Base-by-base conservation (phyloP, 2,329 filamentous ascomycete species). In the Graphiopsis chlorocephala region DNA sequence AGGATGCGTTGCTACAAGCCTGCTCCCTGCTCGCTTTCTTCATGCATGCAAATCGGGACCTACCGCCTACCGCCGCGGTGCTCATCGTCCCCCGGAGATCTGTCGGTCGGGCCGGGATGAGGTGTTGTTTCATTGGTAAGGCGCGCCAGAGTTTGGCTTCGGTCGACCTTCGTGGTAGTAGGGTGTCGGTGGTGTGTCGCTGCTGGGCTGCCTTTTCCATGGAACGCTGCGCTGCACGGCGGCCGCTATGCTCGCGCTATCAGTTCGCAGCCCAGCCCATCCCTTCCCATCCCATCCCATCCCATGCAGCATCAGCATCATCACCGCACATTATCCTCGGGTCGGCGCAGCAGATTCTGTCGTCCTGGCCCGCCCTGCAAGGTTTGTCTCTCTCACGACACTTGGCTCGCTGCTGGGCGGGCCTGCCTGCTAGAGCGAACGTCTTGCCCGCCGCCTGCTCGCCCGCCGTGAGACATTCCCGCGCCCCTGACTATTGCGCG, bases 391-490 rank as follows among this genome's bases (percentile, higher is more conserved):
- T 31, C n/a, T 29, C 28, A 12, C 17, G n/a, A n/a, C 38, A 12
- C 31, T 35, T 33, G 53, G 53, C 53, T 17, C 20, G n/a, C 20
- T 50, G 17, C 47, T 20, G n/a, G n/a, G n/a, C 23, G 15, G 20
- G 52, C 50, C 50, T 17, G n/a, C 29, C 20, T 35, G 15, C 29
- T 35, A 12, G 29, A 25, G 29, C 8, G 31, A 33, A 14, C 31
- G 12, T 33, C 31, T 31, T 12, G 23, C 48, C 14, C 17, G 4
- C 15, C 28, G n/a, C 50, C 4, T 29, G 17, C 25, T 10, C 26
- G 53, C 10, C 28, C 25, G 58, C 28, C 25, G 58, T 61, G 42
- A 50, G 42, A 61, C 58, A 61, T 29, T 23, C 55, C 55, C 23
- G 55, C 55, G 45, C 42, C 42, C 42, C 42, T 33, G 28, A 29